A percentile compares a stretch with the other conserved stretches of the same genome.
phyloP scores from a whole-genome alignment of 345 rosid genomes.

The Aethionema arabicum region DNA sequence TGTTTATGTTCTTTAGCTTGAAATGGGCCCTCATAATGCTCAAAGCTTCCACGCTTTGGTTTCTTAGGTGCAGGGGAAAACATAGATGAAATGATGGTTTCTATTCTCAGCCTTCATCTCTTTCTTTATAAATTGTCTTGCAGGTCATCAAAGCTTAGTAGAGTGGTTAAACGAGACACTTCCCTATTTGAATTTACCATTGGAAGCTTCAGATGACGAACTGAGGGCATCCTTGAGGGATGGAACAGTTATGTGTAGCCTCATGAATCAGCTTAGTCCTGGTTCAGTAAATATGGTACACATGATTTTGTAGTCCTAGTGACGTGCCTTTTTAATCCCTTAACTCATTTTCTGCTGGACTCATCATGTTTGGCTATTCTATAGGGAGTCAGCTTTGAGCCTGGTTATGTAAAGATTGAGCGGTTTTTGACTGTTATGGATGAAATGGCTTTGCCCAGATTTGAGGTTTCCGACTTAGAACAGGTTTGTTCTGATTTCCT shows the following conservation, averaged over 20 bases:
- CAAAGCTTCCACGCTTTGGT: not conserved
- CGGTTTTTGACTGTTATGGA: conserved; percentile 63
- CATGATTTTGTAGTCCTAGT: conserved; percentile 10
- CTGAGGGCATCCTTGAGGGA: conserved; percentile 58
- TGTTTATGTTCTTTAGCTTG: conserved; percentile 15
- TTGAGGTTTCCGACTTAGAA: conserved; percentile 66
- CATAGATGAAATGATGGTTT: conserved; percentile 1
- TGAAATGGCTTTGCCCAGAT: conserved; percentile 61
- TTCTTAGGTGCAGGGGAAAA: conserved; percentile 4
- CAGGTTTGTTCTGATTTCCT: conserved; percentile 52
- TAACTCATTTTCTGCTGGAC: conserved; percentile 12
- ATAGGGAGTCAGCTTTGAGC: conserved; percentile 49
- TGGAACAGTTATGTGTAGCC: conserved; percentile 64
- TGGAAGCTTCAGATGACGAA: conserved; percentile 66
- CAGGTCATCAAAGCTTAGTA: conserved; percentile 54
- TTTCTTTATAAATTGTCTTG: conserved; percentile 10
- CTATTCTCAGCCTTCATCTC: conserved; percentile 16
- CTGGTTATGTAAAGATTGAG: conserved; percentile 46
- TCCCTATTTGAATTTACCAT: conserved; percentile 56
- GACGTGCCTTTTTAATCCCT: conserved; percentile 12
- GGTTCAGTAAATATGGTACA: conserved; percentile 49
- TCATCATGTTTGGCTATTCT: conserved; percentile 27
- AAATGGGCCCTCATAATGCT: not conserved
- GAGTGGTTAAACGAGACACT: conserved; percentile 66
- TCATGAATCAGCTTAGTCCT: conserved; percentile 63